Base-by-base conservation (phyloP, 2,329 filamentous ascomycete species). In the Calonectria hongkongensis region DNA sequence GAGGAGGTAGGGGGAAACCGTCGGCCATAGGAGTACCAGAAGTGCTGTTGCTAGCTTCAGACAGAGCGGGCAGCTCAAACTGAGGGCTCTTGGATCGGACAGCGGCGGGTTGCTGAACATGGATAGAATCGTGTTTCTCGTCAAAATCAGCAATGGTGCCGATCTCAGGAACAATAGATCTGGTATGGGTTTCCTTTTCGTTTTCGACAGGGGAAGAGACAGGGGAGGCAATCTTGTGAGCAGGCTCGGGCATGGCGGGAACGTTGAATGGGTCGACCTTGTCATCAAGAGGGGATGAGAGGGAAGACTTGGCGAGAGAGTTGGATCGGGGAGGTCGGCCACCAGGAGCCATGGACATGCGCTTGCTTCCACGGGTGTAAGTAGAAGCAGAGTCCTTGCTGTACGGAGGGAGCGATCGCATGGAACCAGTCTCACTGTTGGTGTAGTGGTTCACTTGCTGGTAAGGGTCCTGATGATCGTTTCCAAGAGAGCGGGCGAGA, bases 401-500 rank as follows among this genome's bases (percentile, higher is more conserved):
- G 36, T 80, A 84, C 79, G 81, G 84, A 79, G 81, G 84, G 77
- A 87, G 85, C 8, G 91, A 92, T 64, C 88, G 87, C 73, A 92
- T 81, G 13, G 91, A 93, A 18, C 84, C 87, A 65, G 84, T 85
- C 71, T 93, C 91, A 76, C 88, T 90, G 64, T 83, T 84, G 71
- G 91, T 85, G 80, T 94, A 93, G 41, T 87, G 83, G 28, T 85
- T 84, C 28, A 92, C 87, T 1, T 89, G 88, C 64, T 95, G 92
- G 85, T 98, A 98, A 43, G 95, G 96, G 83, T 98, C 96, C 79
- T 97, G 94, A 66, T 92, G 94, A 67, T 92, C 90, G 76, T 92
- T 90, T 70, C 92, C 89, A 56, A 96, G 89, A 2, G 93, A 93
- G 67, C 94, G 92, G 30, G 95, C 94, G 76, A 98, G 88, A 3